A percentile compares a stretch with the other conserved stretches of the same genome.
phyloP scores from a whole-genome alignment of 1,284 basidiomycete species.

The Cronartium quercuum region DNA sequence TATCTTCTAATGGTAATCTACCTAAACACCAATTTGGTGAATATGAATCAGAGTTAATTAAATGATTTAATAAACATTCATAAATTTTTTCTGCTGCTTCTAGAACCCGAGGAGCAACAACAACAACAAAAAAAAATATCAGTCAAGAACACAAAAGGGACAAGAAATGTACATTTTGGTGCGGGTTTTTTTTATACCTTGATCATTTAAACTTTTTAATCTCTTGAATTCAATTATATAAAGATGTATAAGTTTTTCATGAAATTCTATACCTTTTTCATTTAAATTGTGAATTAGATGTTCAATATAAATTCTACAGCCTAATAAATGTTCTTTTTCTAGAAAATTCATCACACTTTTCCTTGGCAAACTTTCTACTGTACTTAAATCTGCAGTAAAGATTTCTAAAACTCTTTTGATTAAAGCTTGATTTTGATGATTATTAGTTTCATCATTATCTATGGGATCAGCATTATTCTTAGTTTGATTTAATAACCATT shows the following conservation, averaged over 20 bases:
- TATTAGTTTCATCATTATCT: not conserved
- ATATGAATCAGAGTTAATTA: constrained; percentile 66
- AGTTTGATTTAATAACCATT: constrained; percentile 72
- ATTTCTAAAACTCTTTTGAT: constrained; percentile 56
- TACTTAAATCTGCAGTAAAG: constrained; percentile 76
- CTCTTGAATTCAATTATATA: constrained; percentile 64
- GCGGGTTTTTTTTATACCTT: constrained; percentile 54
- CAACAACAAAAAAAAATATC: not conserved
- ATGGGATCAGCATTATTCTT: not conserved
- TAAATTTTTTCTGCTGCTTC: constrained; percentile 55
- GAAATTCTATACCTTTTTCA: constrained; percentile 64
- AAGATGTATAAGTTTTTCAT: constrained; percentile 79
- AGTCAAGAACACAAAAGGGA: not conserved
- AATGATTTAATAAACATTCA: constrained; percentile 66
- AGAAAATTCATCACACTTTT: constrained; percentile 66
- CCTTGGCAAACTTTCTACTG: constrained; percentile 72
- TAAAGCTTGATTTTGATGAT: not conserved
- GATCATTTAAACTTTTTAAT: constrained; percentile 56
- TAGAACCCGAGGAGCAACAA: not conserved
- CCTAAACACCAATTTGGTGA: constrained; percentile 72
- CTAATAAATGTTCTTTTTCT: constrained; percentile 51
- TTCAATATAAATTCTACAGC: constrained; percentile 74
- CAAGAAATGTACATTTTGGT: too few species aligned
- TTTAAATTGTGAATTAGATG: constrained; percentile 68
- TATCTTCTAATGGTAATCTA: constrained; percentile 66